These are phyloP conservation scores for Themeda triandra DNA, from an alignment of 176 grass and related monocot genomes.

Conservation along the genomic window DNA sequence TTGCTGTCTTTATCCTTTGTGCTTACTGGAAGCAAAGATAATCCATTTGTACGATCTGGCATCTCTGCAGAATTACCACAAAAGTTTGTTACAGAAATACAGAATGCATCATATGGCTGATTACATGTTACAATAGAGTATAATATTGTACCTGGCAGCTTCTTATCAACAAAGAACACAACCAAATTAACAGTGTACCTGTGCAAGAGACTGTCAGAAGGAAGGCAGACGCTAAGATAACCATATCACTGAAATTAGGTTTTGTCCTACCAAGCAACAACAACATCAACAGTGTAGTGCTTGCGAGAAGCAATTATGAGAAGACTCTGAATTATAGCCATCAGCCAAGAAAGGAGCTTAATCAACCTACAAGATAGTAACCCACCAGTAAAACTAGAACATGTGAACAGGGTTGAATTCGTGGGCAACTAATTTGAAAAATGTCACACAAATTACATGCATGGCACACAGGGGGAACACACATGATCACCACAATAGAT, in stretches of 20 bases:
- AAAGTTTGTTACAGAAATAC: slow-evolving; percentile 11
- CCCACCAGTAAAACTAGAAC: not conserved
- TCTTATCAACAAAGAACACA: slow-evolving; percentile 90
- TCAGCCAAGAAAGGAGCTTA: slow-evolving; percentile 78
- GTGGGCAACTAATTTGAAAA: not conserved
- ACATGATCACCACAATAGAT: not conserved
- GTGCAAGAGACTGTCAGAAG: slow-evolving; percentile 9
- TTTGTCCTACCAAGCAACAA: slow-evolving; percentile 90
- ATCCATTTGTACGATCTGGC: slow-evolving; percentile 74
- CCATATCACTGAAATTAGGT: not conserved
- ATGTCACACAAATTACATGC: not conserved
- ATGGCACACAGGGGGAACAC: not conserved
- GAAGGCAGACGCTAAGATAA: not conserved
- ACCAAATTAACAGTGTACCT: slow-evolving; percentile 99
- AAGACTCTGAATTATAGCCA: slow-evolving; percentile 91
- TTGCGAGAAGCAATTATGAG: slow-evolving; percentile 96
- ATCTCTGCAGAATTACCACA: slow-evolving; percentile 57
- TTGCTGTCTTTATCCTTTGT: slow-evolving; percentile 70
- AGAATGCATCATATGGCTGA: not conserved
- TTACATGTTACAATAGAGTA: not conserved
- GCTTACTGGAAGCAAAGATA: slow-evolving; percentile 68
- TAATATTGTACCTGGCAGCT: slow-evolving; percentile 58
- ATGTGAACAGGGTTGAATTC: not conserved
- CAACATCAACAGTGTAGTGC: slow-evolving; percentile 90
- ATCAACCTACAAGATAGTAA: slow-evolving; percentile 50